Percentiles rank a stretch among this genome's conserved stretches.
Conservation (phyloP, 371 early-diverging fungal genomes). For the Zopfochytrium polystomum region DNA sequence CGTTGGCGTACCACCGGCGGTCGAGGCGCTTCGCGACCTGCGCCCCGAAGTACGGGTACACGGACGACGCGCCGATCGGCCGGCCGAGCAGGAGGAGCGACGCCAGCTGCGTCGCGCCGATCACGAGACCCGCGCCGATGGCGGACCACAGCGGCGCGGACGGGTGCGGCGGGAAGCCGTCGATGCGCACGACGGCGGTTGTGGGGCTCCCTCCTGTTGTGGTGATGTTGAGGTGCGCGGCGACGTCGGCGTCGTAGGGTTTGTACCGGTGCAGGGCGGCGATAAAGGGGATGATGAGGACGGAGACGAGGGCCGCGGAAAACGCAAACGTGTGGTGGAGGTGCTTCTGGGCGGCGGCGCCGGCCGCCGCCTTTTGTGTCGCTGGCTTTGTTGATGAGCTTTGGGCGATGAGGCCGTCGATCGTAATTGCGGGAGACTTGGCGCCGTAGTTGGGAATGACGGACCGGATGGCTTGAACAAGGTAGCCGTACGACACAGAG, state of each 20-base stretch:
- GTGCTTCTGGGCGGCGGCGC: too few relatives aligned
- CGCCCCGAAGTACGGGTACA: conserved; percentile 20
- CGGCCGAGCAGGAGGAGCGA: conserved; percentile 12
- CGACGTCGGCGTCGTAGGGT: background rate
- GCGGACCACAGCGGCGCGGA: conserved; percentile 21
- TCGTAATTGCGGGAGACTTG: background rate
- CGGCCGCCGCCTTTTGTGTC: too few relatives aligned
- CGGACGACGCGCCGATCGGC: conserved; percentile 27
- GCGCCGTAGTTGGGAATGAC: conserved; percentile 1
- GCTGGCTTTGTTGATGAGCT: too few relatives aligned
- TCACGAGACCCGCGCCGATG: conserved; percentile 19
- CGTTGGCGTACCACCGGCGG: conserved; percentile 8
- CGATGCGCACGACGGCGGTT: background rate
- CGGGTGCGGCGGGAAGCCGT: background rate
- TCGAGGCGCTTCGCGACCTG: conserved; percentile 12
- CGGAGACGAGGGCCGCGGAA: background rate
- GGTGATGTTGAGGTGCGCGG: background rate
- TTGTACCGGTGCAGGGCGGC: background rate
- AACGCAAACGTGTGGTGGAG: too few relatives aligned
- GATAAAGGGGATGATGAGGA: background rate
- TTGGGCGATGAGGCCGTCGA: too few relatives aligned
- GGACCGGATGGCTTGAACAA: background rate
- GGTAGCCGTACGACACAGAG: conserved; percentile 21
- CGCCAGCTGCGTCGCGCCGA: conserved; percentile 21
- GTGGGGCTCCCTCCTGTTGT: too few relatives aligned